Evolutionary conservation across 495 filamentous ascomycete species (phyloP).

Genomic region (Geoglossum glabrum): DNA sequence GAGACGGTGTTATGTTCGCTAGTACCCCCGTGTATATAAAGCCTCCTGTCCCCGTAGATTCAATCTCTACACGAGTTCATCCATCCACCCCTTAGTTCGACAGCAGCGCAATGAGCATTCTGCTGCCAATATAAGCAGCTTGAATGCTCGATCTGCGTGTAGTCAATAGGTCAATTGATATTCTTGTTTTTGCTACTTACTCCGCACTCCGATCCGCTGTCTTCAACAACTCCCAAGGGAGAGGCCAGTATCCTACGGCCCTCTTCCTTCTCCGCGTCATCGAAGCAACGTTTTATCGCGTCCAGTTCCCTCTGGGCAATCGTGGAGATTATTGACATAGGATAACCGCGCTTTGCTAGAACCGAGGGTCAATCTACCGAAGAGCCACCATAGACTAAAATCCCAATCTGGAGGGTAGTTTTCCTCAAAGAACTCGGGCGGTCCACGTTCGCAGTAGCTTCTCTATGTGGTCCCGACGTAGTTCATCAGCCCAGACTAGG

Average conservation of each 20-base stretch:
- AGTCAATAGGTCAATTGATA: too few relatives aligned
- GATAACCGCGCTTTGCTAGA: background rate
- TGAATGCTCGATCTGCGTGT: too few relatives aligned
- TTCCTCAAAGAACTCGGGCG: background rate
- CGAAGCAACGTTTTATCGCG: background rate
- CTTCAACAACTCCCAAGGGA: too few relatives aligned
- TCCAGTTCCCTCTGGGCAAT: background rate
- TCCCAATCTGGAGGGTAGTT: background rate
- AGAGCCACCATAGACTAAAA: background rate
- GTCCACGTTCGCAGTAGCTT: background rate
- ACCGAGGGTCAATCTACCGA: background rate
- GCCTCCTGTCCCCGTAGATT: too few relatives aligned
- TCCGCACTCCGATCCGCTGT: too few relatives aligned
- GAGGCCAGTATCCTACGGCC: background rate
- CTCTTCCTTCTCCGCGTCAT: background rate
- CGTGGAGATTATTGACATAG: background rate
- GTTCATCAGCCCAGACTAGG: background rate
- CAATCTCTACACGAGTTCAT: too few relatives aligned
- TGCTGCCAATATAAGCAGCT: too few relatives aligned
- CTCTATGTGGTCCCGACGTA: background rate
- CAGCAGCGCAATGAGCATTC: too few relatives aligned
- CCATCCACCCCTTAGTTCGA: too few relatives aligned
- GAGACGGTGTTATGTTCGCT: too few relatives aligned
- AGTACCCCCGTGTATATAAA: too few relatives aligned
- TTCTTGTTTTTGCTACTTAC: too few relatives aligned